phyloP scores from a whole-genome alignment of 495 filamentous ascomycete species.

The Aspergillus bridgeri region DNA sequence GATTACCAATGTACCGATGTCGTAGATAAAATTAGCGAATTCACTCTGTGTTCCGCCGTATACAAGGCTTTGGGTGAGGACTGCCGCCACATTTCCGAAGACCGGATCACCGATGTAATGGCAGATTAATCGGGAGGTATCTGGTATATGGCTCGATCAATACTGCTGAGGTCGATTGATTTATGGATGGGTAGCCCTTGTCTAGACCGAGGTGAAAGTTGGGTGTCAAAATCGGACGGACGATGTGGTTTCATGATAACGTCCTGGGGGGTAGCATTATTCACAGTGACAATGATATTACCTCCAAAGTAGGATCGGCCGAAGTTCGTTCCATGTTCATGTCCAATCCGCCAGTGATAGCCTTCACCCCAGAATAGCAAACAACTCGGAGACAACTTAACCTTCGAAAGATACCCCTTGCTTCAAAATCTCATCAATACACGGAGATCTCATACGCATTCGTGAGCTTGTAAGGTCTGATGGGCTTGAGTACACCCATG shows the following conservation, averaged over 20 bases:
- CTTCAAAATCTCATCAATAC: constrained; percentile 57
- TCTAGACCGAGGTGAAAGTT: constrained; percentile 52
- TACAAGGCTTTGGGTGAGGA: constrained; percentile 35
- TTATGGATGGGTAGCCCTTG: constrained; percentile 36
- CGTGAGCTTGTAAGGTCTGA: constrained; percentile 30
- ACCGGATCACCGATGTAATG: constrained; percentile 41
- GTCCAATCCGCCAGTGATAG: constrained; percentile 55
- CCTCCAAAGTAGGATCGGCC: constrained; percentile 18
- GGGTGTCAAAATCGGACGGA: constrained; percentile 46
- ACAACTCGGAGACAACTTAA: constrained; percentile 63
- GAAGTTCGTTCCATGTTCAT: constrained; percentile 47
- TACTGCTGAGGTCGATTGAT: constrained; percentile 40
- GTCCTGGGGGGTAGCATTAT: constrained; percentile 37
- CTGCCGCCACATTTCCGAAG: constrained; percentile 60
- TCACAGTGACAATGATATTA: constrained; percentile 39
- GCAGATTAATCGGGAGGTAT: constrained; percentile 33
- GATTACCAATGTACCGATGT: constrained; percentile 54
- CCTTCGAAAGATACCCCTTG: constrained; percentile 63
- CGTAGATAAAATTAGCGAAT: constrained; percentile 27
- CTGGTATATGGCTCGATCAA: background rate
- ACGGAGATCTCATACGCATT: constrained; percentile 59
- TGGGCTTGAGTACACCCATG: too few species aligned
- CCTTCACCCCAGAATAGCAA: constrained; percentile 50
- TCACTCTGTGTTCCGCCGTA: constrained; percentile 30
- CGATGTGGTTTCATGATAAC: constrained; percentile 50